Base-by-base conservation (phyloP, 2,329 filamentous ascomycete species). In the Orbilia brochopaga region DNA sequence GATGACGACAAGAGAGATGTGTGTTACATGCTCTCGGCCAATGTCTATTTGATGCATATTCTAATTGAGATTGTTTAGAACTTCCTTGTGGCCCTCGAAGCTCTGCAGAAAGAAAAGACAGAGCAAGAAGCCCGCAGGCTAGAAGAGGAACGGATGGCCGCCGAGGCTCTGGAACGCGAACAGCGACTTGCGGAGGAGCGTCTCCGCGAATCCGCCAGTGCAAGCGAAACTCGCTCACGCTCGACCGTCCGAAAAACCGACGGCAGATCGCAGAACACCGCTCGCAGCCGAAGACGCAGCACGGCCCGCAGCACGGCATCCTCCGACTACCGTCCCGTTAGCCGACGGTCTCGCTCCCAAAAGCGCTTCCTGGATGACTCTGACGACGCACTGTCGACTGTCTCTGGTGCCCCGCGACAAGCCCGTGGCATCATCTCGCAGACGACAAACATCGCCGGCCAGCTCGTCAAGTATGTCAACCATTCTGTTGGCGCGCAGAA, bases 11-110 rank as follows among this genome's bases (percentile, higher is more conserved):
- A 75, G 64, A 76, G 75, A 69, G 75, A 76, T 56, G 76, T 76
- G 66, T 13, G 61, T 37, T 53, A 55, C 5, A 55, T 2, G n/a
- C 17, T 42, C 11, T 3, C 21, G 17, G 42, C 7, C 51, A 13
- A 21, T 1, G 24, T 4, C 24, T 44, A 21, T 7, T 11, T 17
- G 32, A 21, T 11, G 46, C 11, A 10, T 13, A 7, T 66, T 5
- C 56, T 73, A 50, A 66, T 44, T 19, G 30, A 15, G 8, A 2
- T 21, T 42, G 48, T 23, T 19, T 91, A 97, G 76, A 88, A 90
- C 0, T 97, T 97, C 79, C 81, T 96, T 15, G 89, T 93, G 76
- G 93, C 92, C 2, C 83, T 97, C 15, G 87, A 95, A 78, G 88
- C 87, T 59, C 82, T 97, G 30, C 89, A 90, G 76, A 92, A 96